Evolutionary conservation across 306 rosid genomes (phyloP).

Genomic region (Adenanthera pavonina): DNA sequence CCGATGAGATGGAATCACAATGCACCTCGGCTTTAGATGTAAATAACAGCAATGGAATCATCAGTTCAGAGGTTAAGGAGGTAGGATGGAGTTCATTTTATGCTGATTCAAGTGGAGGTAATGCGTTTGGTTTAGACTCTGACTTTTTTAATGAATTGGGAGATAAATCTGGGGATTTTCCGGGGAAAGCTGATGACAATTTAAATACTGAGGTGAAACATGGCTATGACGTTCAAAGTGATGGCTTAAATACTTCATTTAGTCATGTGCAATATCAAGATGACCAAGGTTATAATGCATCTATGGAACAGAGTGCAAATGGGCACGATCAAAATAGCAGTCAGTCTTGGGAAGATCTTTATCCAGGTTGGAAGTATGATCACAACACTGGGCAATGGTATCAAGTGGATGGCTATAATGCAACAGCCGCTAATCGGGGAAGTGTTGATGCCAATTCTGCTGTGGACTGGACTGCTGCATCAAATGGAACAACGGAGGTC

Average conservation of each 20-base stretch:
- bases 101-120: conserved; percentile 61
- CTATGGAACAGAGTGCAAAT: conserved; percentile 41
- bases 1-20: conserved; percentile 46
- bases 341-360: conserved; percentile 78
- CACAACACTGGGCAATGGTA: conserved; percentile 73
- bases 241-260: conserved; percentile 42
- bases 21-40: conserved; percentile 26
- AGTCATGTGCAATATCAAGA: conserved; percentile 53
- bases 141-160: conserved; percentile 71
- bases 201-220: conserved; percentile 43
- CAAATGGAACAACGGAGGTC: conserved; percentile 50
- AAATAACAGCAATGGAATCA: conserved; percentile 37
- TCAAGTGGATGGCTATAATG: conserved; percentile 56
- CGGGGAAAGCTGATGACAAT: conserved; percentile 34
- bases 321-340: conserved; percentile 58
- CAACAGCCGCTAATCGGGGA: conserved; percentile 38
- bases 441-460: conserved; percentile 40
- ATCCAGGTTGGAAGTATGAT: conserved; percentile 94
- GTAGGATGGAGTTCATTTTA: conserved; percentile 79
- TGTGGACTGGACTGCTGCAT: conserved; percentile 48
- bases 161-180: conserved; percentile 46
- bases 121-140: conserved; percentile 69
- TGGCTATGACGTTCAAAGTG: conserved; percentile 46
- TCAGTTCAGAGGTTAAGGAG: conserved; percentile 63
- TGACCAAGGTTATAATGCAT: conserved; percentile 50